phyloP scores from a whole-genome alignment of 2,329 filamentous ascomycete genomes.

The Monosporascus sp. region DNA sequence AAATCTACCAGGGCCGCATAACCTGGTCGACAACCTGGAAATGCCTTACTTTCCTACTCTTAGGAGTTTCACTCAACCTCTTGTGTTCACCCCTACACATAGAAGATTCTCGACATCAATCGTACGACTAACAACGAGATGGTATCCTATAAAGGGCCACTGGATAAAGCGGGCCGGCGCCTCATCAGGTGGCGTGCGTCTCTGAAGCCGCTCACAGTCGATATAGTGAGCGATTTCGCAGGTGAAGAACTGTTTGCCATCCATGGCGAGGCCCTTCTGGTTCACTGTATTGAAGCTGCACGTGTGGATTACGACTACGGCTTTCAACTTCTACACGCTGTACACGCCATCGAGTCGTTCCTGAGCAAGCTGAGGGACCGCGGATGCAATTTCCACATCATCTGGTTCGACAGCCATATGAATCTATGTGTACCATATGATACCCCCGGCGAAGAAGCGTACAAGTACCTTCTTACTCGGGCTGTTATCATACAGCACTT shows the following conservation, averaged over 20 bases:
- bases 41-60: too few species aligned
- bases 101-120: not conserved
- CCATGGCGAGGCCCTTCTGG: slow-evolving; percentile 67
- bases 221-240: slow-evolving; percentile 71
- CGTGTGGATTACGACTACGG: slow-evolving; percentile 60
- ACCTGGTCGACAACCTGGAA: too few species aligned
- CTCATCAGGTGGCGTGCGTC: slow-evolving; percentile 10
- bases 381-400: slow-evolving; percentile 65
- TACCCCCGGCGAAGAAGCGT: slow-evolving; percentile 19
- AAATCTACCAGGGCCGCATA: too few species aligned
- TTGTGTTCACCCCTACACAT: too few species aligned
- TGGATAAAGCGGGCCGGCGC: not conserved
- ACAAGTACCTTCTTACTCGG: slow-evolving; percentile 58
- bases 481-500: slow-evolving; percentile 62
- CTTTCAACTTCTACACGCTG: slow-evolving; percentile 66
- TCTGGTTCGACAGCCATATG: slow-evolving; percentile 59
- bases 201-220: slow-evolving; percentile 36
- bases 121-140: not conserved
- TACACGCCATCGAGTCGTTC: slow-evolving; percentile 63
- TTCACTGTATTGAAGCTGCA: slow-evolving; percentile 56
- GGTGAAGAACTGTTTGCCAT: slow-evolving; percentile 68
- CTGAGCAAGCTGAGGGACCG: slow-evolving; percentile 54
- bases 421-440: slow-evolving; percentile 49
- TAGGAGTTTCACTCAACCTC: too few species aligned
- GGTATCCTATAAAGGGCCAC: not conserved